Evolutionary conservation across 192 early-diverging fungal genomes (phyloP).

Genomic region (Allomyces macrogynus): DNA sequence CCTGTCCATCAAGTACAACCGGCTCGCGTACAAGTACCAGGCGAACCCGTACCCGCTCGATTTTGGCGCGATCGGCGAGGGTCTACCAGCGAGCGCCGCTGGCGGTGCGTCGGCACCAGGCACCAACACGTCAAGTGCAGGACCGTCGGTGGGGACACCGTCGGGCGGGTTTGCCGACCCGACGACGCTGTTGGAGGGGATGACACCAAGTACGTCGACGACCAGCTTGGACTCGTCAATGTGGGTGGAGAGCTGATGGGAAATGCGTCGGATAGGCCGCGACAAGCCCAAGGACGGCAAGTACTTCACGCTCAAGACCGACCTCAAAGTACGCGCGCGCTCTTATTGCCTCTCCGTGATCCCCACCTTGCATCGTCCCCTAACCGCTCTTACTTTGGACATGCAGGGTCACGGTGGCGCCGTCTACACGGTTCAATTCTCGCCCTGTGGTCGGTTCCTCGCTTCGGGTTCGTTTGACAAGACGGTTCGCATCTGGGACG

Average conservation of each 20-base stretch:
- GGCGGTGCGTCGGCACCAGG: background rate
- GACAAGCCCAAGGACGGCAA: slow-evolving; percentile 22
- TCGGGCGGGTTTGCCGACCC: no score
- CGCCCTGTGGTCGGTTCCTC: slow-evolving; percentile 55
- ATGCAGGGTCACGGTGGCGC: slow-evolving; percentile 67
- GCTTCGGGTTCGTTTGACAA: slow-evolving; percentile 90
- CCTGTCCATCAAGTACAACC: slow-evolving; percentile 38
- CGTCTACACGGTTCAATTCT: slow-evolving; percentile 76
- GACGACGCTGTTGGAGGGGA: no score
- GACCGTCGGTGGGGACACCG: no score
- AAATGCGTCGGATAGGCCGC: background rate
- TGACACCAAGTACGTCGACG: no score
- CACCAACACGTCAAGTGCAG: background rate
- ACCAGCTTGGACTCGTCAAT: no score
- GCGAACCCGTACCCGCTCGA: slow-evolving; percentile 7
- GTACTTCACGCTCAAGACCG: slow-evolving; percentile 38
- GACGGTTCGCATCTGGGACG: slow-evolving; percentile 79
- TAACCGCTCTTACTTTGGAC: no score
- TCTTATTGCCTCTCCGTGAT: no score
- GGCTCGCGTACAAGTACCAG: background rate
- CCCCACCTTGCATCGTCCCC: no score
- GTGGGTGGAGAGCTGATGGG: no score
- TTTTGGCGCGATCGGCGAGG: slow-evolving; percentile 1
- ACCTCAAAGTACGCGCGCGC: slow-evolving; percentile 30
- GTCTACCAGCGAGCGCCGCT: background rate